Percentiles rank a stretch among this genome's conserved stretches.
Evolutionary conservation across 371 early-diverging fungal species (phyloP).

Genomic region (Lichtheimia corymbifera): DNA sequence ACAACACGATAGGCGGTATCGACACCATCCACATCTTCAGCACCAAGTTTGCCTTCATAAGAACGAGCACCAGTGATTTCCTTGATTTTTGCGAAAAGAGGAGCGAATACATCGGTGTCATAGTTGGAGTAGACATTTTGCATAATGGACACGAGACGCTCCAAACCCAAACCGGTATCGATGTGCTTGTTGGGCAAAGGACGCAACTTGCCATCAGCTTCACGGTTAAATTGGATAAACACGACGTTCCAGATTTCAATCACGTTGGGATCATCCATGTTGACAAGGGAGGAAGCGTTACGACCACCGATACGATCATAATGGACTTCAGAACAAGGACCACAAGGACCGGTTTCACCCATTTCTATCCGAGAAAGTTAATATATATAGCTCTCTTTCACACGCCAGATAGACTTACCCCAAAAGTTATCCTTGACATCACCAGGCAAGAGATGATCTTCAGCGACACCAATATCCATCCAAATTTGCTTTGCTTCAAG

Average conservation of each 20-base stretch:
- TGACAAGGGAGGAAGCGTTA: slow-evolving; percentile 94
- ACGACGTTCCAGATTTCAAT: slow-evolving; percentile 99
- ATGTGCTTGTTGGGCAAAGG: slow-evolving; percentile 97
- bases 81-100: slow-evolving; percentile 86
- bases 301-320: slow-evolving; percentile 98
- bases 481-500: slow-evolving; percentile 93
- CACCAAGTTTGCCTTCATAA: slow-evolving; percentile 88
- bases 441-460: slow-evolving; percentile 87
- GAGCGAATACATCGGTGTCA: slow-evolving; percentile 94
- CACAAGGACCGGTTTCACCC: slow-evolving; percentile 99
- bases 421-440: slow-evolving; percentile 99
- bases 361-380: slow-evolving; percentile 68
- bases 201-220: slow-evolving; percentile 88
- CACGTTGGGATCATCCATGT: slow-evolving; percentile 99
- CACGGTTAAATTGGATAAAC: slow-evolving; percentile 99
- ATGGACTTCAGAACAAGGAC: slow-evolving; percentile 99
- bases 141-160: slow-evolving; percentile 96
- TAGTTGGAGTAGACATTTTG: slow-evolving; percentile 98
- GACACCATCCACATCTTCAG: slow-evolving; percentile 89
- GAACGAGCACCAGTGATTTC: slow-evolving; percentile 82
- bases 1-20: slow-evolving; percentile 99
- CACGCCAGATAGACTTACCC: slow-evolving; percentile 61
- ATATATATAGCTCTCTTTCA: background rate
- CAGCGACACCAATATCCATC: slow-evolving; percentile 90
- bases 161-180: slow-evolving; percentile 99